Evolutionary conservation across 2,329 filamentous ascomycete genomes (phyloP).

Genomic region (Waltergamsia citrina): DNA sequence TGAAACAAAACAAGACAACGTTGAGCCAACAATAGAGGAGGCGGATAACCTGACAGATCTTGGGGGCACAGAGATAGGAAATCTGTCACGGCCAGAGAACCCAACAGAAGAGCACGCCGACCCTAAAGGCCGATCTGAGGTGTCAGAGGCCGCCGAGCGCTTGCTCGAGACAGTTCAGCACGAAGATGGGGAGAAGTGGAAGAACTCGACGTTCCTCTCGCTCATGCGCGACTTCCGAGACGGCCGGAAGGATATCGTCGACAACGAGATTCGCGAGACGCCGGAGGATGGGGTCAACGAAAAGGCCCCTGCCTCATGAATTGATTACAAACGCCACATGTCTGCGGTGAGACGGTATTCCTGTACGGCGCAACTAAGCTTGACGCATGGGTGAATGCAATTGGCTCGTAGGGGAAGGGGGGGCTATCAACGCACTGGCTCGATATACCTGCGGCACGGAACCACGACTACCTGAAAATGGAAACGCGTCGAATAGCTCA

Average conservation of each 20-base stretch:
- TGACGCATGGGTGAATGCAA: too few relatives aligned
- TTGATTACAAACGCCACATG: too few relatives aligned
- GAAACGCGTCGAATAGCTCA: too few relatives aligned
- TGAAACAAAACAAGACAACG: slow-evolving; percentile 3
- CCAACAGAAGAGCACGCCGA: slow-evolving; percentile 4
- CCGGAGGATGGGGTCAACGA: too few relatives aligned
- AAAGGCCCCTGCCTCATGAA: too few relatives aligned
- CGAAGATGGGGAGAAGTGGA: slow-evolving; percentile 35
- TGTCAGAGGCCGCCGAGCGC: slow-evolving; percentile 30
- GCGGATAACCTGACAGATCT: slow-evolving; percentile 12
- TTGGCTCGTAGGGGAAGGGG: too few relatives aligned
- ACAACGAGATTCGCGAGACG: slow-evolving; percentile 27
- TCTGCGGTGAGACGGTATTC: too few relatives aligned
- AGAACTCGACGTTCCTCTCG: slow-evolving; percentile 32
- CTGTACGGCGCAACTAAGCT: too few relatives aligned
- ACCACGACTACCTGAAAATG: too few relatives aligned
- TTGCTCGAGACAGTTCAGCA: slow-evolving; percentile 33
- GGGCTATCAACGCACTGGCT: too few relatives aligned
- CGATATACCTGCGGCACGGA: too few relatives aligned
- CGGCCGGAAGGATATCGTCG: slow-evolving; percentile 31
- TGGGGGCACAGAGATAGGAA: slow-evolving; percentile 20
- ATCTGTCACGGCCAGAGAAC: slow-evolving; percentile 13
- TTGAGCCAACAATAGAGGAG: neutral
- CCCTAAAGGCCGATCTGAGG: slow-evolving; percentile 20
- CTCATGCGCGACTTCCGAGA: slow-evolving; percentile 36